A percentile compares a stretch with the other conserved stretches of the same genome.
Evolutionary conservation across 2,329 filamentous ascomycete species (phyloP).

Genomic region (Verticillium dahliae): DNA sequence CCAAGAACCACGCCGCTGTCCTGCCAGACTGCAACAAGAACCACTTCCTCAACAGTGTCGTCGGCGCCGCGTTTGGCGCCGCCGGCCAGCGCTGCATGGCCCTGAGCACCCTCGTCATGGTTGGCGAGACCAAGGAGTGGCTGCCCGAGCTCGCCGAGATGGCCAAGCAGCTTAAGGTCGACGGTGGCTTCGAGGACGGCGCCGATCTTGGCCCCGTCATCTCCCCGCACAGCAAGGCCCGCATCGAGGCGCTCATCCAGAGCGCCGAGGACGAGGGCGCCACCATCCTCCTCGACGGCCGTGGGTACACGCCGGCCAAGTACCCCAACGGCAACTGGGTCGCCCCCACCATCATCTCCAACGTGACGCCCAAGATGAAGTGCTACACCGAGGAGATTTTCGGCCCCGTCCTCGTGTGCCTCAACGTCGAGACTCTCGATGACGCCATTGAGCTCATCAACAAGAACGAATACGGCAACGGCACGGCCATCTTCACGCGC

Average conservation of each 20-base stretch:
- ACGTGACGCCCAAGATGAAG: conserved; percentile 73
- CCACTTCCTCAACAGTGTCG: conserved; percentile 77
- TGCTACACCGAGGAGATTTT: conserved; percentile 87
- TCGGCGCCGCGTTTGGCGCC: conserved; percentile 78
- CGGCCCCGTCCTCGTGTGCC: conserved; percentile 74
- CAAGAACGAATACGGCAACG: conserved; percentile 81
- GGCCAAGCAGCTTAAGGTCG: conserved; percentile 65
- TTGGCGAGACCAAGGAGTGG: conserved; percentile 81
- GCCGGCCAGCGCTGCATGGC: conserved; percentile 86
- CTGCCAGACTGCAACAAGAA: conserved; percentile 87
- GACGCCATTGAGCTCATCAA: conserved; percentile 80
- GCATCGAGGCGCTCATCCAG: conserved; percentile 70
- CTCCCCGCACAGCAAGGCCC: conserved; percentile 68
- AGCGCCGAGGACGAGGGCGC: conserved; percentile 76
- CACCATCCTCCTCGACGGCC: conserved; percentile 74
- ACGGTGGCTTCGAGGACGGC: conserved; percentile 75
- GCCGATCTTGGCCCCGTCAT: conserved; percentile 80
- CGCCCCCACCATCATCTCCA: conserved; percentile 74
- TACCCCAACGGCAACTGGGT: conserved; percentile 85
- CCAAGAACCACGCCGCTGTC: conserved; percentile 83
- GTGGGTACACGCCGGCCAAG: conserved; percentile 66
- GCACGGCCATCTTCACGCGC: conserved; percentile 76
- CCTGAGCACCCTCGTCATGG: conserved; percentile 73
- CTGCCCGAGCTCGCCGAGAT: conserved; percentile 70
- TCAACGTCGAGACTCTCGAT: conserved; percentile 71